These are phyloP conservation scores for Penicillium sp. DNA, from an alignment of 2,329 filamentous ascomycete genomes.

Conservation along the genomic window DNA sequence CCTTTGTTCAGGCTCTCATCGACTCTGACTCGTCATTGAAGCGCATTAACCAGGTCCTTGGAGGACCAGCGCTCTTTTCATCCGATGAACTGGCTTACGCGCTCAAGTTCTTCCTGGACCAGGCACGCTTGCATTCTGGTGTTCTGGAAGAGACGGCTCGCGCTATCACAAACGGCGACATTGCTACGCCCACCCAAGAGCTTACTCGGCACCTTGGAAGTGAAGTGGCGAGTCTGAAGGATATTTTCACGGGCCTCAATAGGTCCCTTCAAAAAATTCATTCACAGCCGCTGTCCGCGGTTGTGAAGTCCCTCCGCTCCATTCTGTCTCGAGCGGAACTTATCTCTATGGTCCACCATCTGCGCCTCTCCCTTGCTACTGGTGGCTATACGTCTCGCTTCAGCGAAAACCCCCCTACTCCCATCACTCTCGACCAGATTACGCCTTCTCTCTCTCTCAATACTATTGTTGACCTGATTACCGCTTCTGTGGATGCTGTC, in stretches of 20 bases:
- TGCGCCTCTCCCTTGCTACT: conserved; percentile 49
- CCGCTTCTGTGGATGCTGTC: conserved; percentile 51
- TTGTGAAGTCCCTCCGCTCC: conserved; percentile 43
- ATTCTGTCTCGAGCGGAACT: conserved; percentile 45
- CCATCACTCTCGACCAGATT: conserved; percentile 41
- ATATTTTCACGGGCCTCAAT: conserved; percentile 46
- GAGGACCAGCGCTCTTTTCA: conserved; percentile 40
- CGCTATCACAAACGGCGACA: conserved; percentile 37
- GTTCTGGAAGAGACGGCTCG: conserved; percentile 39
- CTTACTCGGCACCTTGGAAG: conserved; percentile 24
- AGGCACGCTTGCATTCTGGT: conserved; percentile 41
- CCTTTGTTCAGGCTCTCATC: conserved; percentile 46
- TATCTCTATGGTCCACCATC: conserved; percentile 47
- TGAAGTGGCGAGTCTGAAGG: conserved; percentile 32
- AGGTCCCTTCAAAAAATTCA: conserved; percentile 44
- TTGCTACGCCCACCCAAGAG: conserved; percentile 29
- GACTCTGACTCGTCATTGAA: conserved; percentile 45
- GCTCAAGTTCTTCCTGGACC: conserved; percentile 45
- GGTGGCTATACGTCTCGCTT: conserved; percentile 49
- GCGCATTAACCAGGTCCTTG: conserved; percentile 43
- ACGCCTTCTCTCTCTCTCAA: conserved; percentile 43
- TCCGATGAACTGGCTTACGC: conserved; percentile 46
- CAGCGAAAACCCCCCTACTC: conserved; percentile 44
- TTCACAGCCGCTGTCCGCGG: conserved; percentile 35
- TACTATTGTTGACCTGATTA: conserved; percentile 48